Evolutionary conservation across 192 early-diverging fungal species (phyloP), one percentile per base, ranked within the genome.

Genomic region (Podila horticola): DNA sequence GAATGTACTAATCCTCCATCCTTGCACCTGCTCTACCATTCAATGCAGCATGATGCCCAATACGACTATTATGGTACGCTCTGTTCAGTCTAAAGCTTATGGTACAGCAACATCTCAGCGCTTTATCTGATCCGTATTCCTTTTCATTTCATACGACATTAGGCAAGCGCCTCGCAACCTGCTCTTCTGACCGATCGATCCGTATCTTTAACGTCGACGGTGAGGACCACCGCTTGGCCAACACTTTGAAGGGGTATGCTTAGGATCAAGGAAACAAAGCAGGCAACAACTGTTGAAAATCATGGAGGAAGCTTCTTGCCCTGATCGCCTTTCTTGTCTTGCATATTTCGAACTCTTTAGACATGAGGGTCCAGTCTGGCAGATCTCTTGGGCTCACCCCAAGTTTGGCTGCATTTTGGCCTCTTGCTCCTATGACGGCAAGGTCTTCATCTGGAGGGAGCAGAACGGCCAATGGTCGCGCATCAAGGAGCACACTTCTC

Each of bases 351-450:
- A 19, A 24, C 6, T 55, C 41, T 85, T 67, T 83, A 96, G 94
- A 41, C 97, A 99, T 82, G 92, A 94, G 58, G 97, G 97, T 26
- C 98, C 98, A 5, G 97, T 99, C n/a, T 99, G 98, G 98, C 97
- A 97, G 79, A 94, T 99, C 26, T 88, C 96, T 20, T 99, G 98
- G 98, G 97, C 97, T 17, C 98, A 99, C 76, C 98, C 98, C 50
- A 97, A 97, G 83, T 99, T 95, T 86, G 97, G 97, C 59, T 93
- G 87, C 74, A 93, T 99, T 51, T 86, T 99, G 24, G 98, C 98
- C 19, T 97, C 96, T 28, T 98, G 96, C 84, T 95, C 95, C 22
- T 98, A 98, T 82, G 98, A 99, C 74, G 90, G 92, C n/a, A 92
- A 93, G 50, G 97, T 98, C 41, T 89, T 96, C 74, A 94, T 99